Conservation (phyloP, 2,329 filamentous ascomycete species). For the Neonectria hederae region DNA sequence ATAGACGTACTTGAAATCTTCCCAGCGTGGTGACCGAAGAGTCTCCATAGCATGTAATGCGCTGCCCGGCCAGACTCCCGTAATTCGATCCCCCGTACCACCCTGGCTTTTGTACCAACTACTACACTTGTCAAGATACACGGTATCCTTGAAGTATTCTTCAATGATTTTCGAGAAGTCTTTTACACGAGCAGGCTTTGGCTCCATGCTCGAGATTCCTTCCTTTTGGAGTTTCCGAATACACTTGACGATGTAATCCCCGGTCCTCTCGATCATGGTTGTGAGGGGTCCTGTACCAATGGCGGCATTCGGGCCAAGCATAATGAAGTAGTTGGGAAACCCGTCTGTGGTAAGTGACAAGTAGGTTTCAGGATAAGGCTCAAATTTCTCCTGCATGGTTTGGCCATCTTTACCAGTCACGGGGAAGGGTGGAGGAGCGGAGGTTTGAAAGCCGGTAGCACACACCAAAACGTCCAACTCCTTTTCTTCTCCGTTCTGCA, state of each 20-base stretch:
- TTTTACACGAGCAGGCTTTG: neutral
- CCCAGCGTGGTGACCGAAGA: conserved; percentile 1
- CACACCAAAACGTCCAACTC: conserved; percentile 2
- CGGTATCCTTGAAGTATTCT: conserved; percentile 3
- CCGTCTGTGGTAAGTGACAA: neutral
- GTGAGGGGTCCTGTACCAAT: neutral
- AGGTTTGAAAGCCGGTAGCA: conserved; percentile 8
- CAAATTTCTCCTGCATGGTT: neutral
- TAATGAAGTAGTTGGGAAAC: conserved; percentile 9
- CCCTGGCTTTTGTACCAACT: conserved; percentile 15
- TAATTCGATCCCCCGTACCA: neutral
- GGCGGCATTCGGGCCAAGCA: neutral
- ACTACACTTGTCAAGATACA: conserved; percentile 4
- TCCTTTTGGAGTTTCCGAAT: conserved; percentile 3
- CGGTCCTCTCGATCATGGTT: neutral
- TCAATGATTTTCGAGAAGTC: neutral
- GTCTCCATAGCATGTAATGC: neutral
- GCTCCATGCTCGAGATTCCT: neutral
- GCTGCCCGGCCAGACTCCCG: conserved; percentile 10
- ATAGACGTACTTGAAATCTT: conserved; percentile 6
- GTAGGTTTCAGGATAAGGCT: neutral
- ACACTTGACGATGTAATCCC: conserved; percentile 3
- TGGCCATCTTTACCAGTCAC: neutral
- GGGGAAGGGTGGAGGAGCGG: neutral
- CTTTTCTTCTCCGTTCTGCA: neutral